Evolutionary conservation across 495 filamentous ascomycete species (phyloP).

Genomic region (Neurospora discreta): DNA sequence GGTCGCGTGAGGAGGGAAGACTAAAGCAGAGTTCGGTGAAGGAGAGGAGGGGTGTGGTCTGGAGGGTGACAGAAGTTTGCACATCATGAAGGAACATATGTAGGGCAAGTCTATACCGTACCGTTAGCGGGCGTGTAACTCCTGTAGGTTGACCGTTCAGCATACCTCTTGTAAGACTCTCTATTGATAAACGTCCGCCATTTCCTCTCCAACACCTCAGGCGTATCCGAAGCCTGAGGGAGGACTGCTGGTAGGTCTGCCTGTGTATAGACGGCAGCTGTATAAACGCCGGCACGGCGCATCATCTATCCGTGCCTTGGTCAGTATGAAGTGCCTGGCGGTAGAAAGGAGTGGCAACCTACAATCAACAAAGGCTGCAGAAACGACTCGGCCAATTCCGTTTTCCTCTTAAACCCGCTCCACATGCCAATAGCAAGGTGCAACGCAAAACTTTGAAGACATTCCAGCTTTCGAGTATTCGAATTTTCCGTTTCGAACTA

Average conservation of each 20-base stretch:
- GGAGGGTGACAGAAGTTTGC: slow-evolving; percentile 40
- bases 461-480: slow-evolving; percentile 39
- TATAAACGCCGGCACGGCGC: slow-evolving; percentile 23
- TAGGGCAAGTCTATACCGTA: slow-evolving; percentile 32
- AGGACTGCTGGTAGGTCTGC: slow-evolving; percentile 3
- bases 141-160: neutral
- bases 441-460: slow-evolving; percentile 40
- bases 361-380: slow-evolving; percentile 37
- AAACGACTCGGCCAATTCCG: slow-evolving; percentile 50
- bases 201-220: slow-evolving; percentile 33
- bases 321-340: neutral
- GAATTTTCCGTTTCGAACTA: slow-evolving; percentile 43
- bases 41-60: slow-evolving; percentile 41
- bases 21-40: slow-evolving; percentile 47
- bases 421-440: slow-evolving; percentile 44
- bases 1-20: slow-evolving; percentile 32
- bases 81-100: slow-evolving; percentile 43
- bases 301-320: slow-evolving; percentile 16
- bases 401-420: slow-evolving; percentile 50
- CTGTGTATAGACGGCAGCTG: neutral
- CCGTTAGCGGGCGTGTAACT: neutral
- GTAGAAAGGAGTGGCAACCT: neutral
- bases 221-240: slow-evolving; percentile 26
- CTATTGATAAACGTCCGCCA: slow-evolving; percentile 36
- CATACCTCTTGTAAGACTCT: slow-evolving; percentile 27